Evolutionary conservation across 2,329 filamentous ascomycete species (phyloP).

Genomic region (Aspergillus fructus): DNA sequence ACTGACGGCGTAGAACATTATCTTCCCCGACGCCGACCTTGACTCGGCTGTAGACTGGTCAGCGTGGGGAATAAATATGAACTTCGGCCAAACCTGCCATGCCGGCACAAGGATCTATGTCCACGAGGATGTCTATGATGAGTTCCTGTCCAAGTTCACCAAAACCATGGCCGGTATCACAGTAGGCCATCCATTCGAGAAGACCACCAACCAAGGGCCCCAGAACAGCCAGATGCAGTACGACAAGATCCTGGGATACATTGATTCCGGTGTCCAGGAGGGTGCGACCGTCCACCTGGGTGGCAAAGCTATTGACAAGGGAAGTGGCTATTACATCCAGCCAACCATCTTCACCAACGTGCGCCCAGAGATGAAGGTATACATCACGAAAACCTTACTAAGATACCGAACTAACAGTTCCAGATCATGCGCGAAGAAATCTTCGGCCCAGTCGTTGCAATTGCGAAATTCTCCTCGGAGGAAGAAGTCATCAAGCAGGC

Average conservation of each 20-base stretch:
- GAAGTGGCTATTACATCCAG: constrained; percentile 85
- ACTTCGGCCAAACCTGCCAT: constrained; percentile 65
- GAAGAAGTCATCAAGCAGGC: constrained; percentile 68
- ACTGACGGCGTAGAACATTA: constrained; percentile 22
- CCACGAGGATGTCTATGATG: constrained; percentile 78
- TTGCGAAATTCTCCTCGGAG: constrained; percentile 74
- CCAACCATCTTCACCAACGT: constrained; percentile 85
- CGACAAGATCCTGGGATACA: constrained; percentile 81
- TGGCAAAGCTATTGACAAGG: constrained; percentile 61
- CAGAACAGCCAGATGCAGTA: constrained; percentile 84
- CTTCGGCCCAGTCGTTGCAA: constrained; percentile 76
- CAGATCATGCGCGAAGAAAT: constrained; percentile 75
- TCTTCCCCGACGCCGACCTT: constrained; percentile 49
- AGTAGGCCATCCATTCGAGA: constrained; percentile 78
- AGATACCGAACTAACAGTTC: rapidly evolving
- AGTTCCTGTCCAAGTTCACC: constrained; percentile 77
- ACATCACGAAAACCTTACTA: too few relatives aligned
- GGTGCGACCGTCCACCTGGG: constrained; percentile 67
- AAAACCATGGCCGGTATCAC: constrained; percentile 63
- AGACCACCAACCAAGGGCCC: constrained; percentile 81
- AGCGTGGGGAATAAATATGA: constrained; percentile 47
- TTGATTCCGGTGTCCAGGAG: constrained; percentile 65
- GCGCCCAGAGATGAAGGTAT: constrained; percentile 58
- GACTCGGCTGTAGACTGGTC: constrained; percentile 43
- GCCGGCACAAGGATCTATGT: constrained; percentile 80